Evolutionary conservation across 1,284 basidiomycete species (phyloP).

Genomic region (Rhodotorula sp.): DNA sequence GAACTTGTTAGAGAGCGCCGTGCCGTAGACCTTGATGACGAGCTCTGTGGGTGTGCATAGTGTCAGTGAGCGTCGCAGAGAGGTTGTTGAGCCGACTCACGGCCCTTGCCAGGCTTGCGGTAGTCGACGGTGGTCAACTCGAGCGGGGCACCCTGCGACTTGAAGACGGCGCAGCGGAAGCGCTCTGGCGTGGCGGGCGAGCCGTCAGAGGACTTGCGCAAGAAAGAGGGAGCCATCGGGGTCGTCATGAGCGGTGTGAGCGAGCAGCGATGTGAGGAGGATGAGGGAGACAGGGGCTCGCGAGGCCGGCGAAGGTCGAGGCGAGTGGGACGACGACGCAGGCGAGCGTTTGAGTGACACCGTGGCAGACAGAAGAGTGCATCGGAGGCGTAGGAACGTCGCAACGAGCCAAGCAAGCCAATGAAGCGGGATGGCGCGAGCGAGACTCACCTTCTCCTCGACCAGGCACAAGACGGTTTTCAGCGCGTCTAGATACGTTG

Average conservation of each 20-base stretch:
- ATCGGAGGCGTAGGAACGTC: too few species aligned
- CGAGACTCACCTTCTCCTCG: background rate
- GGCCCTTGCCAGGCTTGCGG: conserved; percentile 1
- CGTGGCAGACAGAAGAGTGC: background rate
- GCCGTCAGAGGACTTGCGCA: background rate
- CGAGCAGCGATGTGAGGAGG: background rate
- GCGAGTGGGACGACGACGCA: background rate
- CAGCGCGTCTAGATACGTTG: background rate
- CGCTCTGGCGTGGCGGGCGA: background rate
- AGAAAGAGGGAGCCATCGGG: background rate
- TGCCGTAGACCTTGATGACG: conserved; percentile 13
- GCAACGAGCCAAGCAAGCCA: background rate
- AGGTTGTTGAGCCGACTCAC: background rate
- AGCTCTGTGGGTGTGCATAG: background rate
- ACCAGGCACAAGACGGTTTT: background rate
- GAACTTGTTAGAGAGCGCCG: conserved; percentile 12
- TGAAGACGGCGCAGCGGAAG: conserved; percentile 13
- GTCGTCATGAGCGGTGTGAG: background rate
- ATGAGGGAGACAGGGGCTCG: background rate
- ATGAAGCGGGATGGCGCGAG: background rate
- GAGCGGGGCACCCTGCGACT: background rate
- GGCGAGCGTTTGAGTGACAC: background rate
- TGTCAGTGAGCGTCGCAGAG: background rate
- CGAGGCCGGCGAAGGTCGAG: background rate
- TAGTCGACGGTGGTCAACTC: conserved; percentile 16